Base-by-base conservation (phyloP, 2,329 filamentous ascomycete species). In the Aphanocladium album region DNA sequence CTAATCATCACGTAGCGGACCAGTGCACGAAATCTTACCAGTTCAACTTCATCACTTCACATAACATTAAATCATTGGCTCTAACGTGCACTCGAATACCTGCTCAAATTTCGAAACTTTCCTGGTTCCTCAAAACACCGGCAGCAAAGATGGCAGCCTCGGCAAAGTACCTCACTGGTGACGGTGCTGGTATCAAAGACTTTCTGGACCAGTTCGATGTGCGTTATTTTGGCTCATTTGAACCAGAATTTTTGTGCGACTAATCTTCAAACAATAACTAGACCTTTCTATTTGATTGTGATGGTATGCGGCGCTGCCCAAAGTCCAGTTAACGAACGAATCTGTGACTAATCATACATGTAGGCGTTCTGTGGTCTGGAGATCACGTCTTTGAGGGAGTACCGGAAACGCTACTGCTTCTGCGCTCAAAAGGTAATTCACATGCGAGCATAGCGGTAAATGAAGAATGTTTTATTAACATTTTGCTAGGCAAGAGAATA, bases 261-360 rank as follows among this genome's bases (percentile, higher is more conserved):
- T 43, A 50, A 57, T 46, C 19, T 5, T 30, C 27, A n/a, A 23
- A 17, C 5, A 64, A 25, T n/a, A 27, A 47, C 16, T 67, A 96
- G 91, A 87, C 90, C 39, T 98, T 99, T 71, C 80, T 99, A 14
- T 91, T 99, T 70, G 95, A 99, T 73, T 99, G 95, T 77, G 95
- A 99, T 85, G 95, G 93, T 96, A 79, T 69, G 80, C 47, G 27
- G 45, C 21, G 16, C 19, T 6, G 16, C 3, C 8, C 14, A 17
- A 33, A 7, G 14, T n/a, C 35, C 6, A 11, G 17, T 27, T 41
- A 41, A 35, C 41, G 5, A 12, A 17, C 39, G 8, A 46, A 49
- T 6, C 45, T 11, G 9, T 60, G 23, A 56, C 66, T 71, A 39
- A 70, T 60, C 25, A 54, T 17, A 30, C 17, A 57, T 50, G 21